These are phyloP conservation scores for Narthecium ossifragum DNA, from an alignment of 106 monocot species.

Conservation along the genomic window DNA sequence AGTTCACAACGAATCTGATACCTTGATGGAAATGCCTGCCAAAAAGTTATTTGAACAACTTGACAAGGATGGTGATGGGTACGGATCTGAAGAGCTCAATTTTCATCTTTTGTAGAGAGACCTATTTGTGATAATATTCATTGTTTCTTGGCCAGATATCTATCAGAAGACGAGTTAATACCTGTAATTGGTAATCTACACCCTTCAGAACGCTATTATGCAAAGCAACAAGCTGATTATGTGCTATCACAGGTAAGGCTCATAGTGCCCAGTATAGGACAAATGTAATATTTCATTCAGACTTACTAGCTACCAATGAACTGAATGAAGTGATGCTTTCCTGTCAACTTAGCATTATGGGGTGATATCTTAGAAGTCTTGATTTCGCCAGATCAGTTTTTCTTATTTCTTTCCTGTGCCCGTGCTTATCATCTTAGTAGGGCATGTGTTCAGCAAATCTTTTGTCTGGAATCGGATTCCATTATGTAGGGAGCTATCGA, in stretches of 20 bases:
- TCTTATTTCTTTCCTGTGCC: not conserved
- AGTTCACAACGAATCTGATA: conserved; percentile 29
- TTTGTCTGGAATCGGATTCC: too few species aligned
- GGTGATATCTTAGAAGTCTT: too few species aligned
- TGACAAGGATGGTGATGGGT: conserved; percentile 82
- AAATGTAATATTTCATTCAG: not conserved
- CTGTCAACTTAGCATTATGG: not conserved
- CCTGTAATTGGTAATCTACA: conserved; percentile 66
- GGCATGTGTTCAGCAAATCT: too few species aligned
- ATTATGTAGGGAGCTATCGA: too few species aligned
- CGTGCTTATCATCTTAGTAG: not conserved
- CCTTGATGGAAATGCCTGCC: conserved; percentile 35
- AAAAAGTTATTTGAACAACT: conserved; percentile 63
- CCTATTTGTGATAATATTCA: conserved; percentile 3
- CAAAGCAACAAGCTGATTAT: conserved; percentile 85
- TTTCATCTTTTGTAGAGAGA: not conserved
- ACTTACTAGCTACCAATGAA: not conserved
- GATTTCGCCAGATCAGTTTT: not conserved
- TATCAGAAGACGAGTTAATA: conserved; percentile 68
- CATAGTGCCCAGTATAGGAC: not conserved
- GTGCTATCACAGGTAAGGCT: conserved; percentile 58
- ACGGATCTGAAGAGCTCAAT: conserved; percentile 1
- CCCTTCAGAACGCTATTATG: conserved; percentile 81
- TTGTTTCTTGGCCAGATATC: conserved; percentile 38
- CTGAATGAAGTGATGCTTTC: not conserved